Conservation (phyloP, 78 protist species). For the Polysphondylium violaceum region DNA sequence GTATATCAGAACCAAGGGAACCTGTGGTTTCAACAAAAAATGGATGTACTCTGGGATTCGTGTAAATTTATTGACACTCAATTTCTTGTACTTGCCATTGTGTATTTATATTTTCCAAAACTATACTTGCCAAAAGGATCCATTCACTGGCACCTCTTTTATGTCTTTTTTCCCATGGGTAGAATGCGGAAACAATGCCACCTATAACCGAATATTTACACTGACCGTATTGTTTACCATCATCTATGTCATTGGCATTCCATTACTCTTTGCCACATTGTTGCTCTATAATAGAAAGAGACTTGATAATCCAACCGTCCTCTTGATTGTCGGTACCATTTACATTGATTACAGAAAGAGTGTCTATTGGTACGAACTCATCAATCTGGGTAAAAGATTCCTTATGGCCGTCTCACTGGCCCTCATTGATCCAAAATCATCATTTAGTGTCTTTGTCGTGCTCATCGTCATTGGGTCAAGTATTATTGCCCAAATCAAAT, state of each 20-base stretch:
- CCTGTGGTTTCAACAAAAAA: neutral
- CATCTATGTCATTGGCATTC: slow-evolving; percentile 71
- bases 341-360: slow-evolving; percentile 62
- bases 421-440: slow-evolving; percentile 53
- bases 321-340: slow-evolving; percentile 43
- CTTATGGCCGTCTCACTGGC: slow-evolving; percentile 71
- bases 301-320: slow-evolving; percentile 42
- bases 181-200: slow-evolving; percentile 6
- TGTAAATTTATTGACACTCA: slow-evolving; percentile 46
- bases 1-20: neutral
- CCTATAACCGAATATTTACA: slow-evolving; percentile 22
- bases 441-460: slow-evolving; percentile 59
- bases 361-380: slow-evolving; percentile 38
- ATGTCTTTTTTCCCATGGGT: slow-evolving; percentile 74
- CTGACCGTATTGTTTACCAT: slow-evolving; percentile 10
- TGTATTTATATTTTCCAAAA: slow-evolving; percentile 69
- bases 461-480: slow-evolving; percentile 52
- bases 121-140: slow-evolving; percentile 26
- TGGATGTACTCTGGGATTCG: slow-evolving; percentile 45
- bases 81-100: slow-evolving; percentile 59
- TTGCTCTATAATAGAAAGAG: slow-evolving; percentile 35
- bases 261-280: slow-evolving; percentile 1
- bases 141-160: neutral
- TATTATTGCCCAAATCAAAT: slow-evolving; percentile 28
- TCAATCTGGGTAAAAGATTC: slow-evolving; percentile 38